A percentile compares a stretch with the other conserved stretches of the same genome.
Evolutionary conservation across 1,139 yeast species (phyloP).

Genomic region (Taphrina confusa): DNA sequence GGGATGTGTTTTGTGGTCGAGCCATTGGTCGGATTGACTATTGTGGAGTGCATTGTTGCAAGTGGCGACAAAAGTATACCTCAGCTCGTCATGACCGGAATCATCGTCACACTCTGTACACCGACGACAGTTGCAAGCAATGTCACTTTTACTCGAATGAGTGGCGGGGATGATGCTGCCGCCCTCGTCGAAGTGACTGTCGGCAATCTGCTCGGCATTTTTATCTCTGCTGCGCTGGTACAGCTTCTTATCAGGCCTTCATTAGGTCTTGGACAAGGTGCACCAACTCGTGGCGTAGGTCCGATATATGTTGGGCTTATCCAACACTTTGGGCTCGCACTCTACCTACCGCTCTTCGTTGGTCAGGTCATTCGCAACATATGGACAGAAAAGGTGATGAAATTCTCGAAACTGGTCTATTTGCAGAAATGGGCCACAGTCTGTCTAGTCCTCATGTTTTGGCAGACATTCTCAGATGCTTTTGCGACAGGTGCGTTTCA

Average conservation of each 20-base stretch:
- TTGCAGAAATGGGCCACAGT: conserved; percentile 59
- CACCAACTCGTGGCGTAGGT: conserved; percentile 61
- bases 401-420: conserved; percentile 53
- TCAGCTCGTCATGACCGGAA: conserved; percentile 73
- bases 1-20: conserved; percentile 72
- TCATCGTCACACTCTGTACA: conserved; percentile 78
- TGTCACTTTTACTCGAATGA: conserved; percentile 85
- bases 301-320: conserved; percentile 71
- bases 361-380: conserved; percentile 79
- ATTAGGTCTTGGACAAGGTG: conserved; percentile 73
- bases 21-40: conserved; percentile 71
- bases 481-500: conserved; percentile 78
- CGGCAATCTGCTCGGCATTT: conserved; percentile 82
- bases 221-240: conserved; percentile 77
- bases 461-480: conserved; percentile 84
- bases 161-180: conserved; percentile 76
- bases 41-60: conserved; percentile 64
- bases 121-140: conserved; percentile 91
- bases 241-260: conserved; percentile 62
- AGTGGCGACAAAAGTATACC: conserved; percentile 62
- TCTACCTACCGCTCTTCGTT: conserved; percentile 80
- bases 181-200: conserved; percentile 82
- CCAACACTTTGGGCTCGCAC: conserved; percentile 82
- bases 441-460: conserved; percentile 77
- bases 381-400: conserved; percentile 60